phyloP scores from a whole-genome alignment of 1,139 yeast genomes.

The Suhomyces yuchorum region DNA sequence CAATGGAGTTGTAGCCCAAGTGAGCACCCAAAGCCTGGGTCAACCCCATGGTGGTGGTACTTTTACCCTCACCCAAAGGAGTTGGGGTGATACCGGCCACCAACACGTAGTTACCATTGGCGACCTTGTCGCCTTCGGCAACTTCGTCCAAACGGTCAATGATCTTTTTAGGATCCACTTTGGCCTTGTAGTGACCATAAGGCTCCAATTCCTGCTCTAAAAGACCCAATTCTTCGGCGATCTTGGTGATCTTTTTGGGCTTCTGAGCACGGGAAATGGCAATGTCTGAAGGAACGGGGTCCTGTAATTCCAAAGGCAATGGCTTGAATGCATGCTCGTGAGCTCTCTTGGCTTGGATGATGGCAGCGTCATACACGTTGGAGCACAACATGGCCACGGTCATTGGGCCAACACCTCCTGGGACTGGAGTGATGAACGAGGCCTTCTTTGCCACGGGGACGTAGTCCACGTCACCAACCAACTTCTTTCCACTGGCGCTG shows the following conservation, averaged over 20 bases:
- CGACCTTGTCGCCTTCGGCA: constrained; percentile 47
- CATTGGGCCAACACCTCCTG: constrained; percentile 99
- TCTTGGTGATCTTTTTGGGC: constrained; percentile 80
- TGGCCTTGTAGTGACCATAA: constrained; percentile 90
- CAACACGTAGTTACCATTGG: constrained; percentile 84
- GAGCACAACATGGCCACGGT: constrained; percentile 89
- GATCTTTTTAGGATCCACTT: constrained; percentile 64
- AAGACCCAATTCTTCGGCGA: constrained; percentile 86
- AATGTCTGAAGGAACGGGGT: constrained; percentile 92
- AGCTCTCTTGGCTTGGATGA: constrained; percentile 51
- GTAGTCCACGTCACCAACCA: constrained; percentile 94
- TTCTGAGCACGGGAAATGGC: constrained; percentile 88
- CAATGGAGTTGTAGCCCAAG: constrained; percentile 81
- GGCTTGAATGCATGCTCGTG: constrained; percentile 55
- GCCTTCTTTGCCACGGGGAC: constrained; percentile 68
- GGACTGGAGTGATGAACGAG: constrained; percentile 88
- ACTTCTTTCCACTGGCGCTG: constrained; percentile 72
- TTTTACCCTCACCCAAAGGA: constrained; percentile 97
- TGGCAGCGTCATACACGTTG: constrained; percentile 68
- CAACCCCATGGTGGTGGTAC: constrained; percentile 94
- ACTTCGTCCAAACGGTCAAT: constrained; percentile 59
- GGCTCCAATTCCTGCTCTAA: constrained; percentile 83
- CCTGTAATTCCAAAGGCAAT: constrained; percentile 61
- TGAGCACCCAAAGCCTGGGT: constrained; percentile 97
- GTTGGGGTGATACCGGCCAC: constrained; percentile 99